Evolutionary conservation across 495 filamentous ascomycete genomes (phyloP).

Genomic region (Eremomyces bilateralis): DNA sequence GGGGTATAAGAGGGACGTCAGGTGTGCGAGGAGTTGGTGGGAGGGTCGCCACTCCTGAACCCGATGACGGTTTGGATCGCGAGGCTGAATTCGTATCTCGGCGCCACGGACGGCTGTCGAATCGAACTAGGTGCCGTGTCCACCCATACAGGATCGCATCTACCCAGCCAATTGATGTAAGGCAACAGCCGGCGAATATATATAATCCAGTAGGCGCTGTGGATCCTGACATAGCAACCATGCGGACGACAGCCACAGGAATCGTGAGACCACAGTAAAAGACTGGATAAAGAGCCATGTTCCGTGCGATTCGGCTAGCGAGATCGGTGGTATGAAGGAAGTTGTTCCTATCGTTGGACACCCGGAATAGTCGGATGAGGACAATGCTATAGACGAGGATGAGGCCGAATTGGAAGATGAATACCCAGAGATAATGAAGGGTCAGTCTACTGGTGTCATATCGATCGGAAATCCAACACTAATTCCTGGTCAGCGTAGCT

Average conservation of each 20-base stretch:
- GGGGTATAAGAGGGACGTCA: too few relatives aligned
- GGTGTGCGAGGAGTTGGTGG: too few relatives aligned
- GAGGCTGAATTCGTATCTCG: too few relatives aligned
- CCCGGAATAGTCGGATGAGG: conserved; percentile 29
- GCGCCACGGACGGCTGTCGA: too few relatives aligned
- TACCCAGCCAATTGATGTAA: conserved; percentile 51
- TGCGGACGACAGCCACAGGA: conserved; percentile 47
- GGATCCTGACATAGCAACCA: conserved; percentile 32
- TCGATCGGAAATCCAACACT: conserved; percentile 50
- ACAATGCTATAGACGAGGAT: conserved; percentile 41
- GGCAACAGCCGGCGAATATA: conserved; percentile 45
- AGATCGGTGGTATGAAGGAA: conserved; percentile 5
- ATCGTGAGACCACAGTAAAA: conserved; percentile 51
- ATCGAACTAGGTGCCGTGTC: too few relatives aligned
- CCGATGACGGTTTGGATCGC: too few relatives aligned
- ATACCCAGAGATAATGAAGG: conserved; percentile 66
- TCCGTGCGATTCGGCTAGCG: conserved; percentile 27
- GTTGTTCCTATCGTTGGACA: conserved; percentile 12
- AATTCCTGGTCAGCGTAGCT: conserved; percentile 4
- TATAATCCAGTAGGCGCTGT: conserved; percentile 1
- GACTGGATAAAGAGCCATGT: conserved; percentile 57
- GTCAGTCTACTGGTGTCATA: conserved; percentile 41
- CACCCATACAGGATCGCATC: conserved; percentile 52
- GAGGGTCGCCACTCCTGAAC: too few relatives aligned
- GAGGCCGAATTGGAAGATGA: conserved; percentile 42